phyloP scores from a whole-genome alignment of 2,329 filamentous ascomycete genomes.

The Trichoderma koningii region DNA sequence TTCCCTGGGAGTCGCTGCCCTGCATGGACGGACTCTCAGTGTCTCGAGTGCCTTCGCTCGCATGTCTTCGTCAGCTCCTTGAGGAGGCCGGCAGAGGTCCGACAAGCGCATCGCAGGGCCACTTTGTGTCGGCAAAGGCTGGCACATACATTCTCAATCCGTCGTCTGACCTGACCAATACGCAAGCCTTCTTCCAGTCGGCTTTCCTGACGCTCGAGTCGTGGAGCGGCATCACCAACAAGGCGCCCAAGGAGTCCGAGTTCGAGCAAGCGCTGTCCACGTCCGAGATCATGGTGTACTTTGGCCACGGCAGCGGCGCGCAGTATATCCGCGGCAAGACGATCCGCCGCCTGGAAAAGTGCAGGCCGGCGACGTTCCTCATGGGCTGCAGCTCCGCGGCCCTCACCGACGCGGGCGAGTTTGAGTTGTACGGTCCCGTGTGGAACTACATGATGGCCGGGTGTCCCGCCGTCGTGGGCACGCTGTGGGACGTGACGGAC shows the following conservation, averaged over 20 bases:
- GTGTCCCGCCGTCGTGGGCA: slow-evolving; percentile 82
- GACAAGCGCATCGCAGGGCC: slow-evolving; percentile 42
- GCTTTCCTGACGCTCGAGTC: slow-evolving; percentile 64
- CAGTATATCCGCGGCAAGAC: slow-evolving; percentile 90
- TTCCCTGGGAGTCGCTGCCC: slow-evolving; percentile 94
- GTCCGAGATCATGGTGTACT: slow-evolving; percentile 82
- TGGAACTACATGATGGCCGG: slow-evolving; percentile 91
- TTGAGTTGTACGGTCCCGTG: slow-evolving; percentile 87
- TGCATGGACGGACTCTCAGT: slow-evolving; percentile 79
- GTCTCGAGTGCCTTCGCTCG: slow-evolving; percentile 84
- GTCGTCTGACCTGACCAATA: slow-evolving; percentile 76
- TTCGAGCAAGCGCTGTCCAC: slow-evolving; percentile 68
- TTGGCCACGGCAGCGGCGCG: slow-evolving; percentile 91
- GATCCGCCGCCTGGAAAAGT: slow-evolving; percentile 75
- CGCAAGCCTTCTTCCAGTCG: slow-evolving; percentile 72
- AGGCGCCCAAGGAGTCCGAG: slow-evolving; percentile 72
- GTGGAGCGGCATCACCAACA: slow-evolving; percentile 71
- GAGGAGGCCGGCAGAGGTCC: slow-evolving; percentile 46
- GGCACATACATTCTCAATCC: slow-evolving; percentile 90
- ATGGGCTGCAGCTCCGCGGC: slow-evolving; percentile 93
- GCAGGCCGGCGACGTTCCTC: slow-evolving; percentile 75
- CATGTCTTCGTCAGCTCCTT: slow-evolving; percentile 76
- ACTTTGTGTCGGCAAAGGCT: slow-evolving; percentile 56
- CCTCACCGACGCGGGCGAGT: slow-evolving; percentile 76
- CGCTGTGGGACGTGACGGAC: slow-evolving; percentile 97